These are phyloP conservation scores for Thalassiosira oceanica DNA, from an alignment of 352 stramenopile species.

Conservation along the genomic window DNA sequence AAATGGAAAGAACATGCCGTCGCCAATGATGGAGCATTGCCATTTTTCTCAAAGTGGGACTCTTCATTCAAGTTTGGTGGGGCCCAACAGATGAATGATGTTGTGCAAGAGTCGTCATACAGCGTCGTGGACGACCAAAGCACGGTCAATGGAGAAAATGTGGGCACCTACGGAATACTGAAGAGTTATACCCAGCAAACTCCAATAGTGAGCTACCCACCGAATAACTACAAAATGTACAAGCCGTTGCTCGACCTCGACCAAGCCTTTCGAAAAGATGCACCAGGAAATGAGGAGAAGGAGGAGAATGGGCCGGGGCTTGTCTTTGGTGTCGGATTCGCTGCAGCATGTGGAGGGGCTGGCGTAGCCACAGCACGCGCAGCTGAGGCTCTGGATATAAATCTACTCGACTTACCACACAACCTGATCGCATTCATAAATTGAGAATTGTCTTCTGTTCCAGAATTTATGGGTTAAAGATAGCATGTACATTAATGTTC, in stretches of 20 bases:
- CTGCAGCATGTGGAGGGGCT: no score
- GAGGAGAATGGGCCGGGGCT: background rate
- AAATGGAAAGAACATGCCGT: slow-evolving; percentile 13
- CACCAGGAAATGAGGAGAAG: slow-evolving; percentile 7
- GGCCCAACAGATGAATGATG: background rate
- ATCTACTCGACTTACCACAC: no score
- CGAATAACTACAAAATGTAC: slow-evolving; percentile 29
- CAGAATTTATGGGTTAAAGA: no score
- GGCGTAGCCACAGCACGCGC: no score
- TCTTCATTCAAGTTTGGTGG: background rate
- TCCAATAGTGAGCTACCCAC: slow-evolving; percentile 10
- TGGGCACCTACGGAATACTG: slow-evolving; percentile 34
- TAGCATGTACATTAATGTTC: no score
- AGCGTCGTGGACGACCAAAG: slow-evolving; percentile 9
- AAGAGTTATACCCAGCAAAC: slow-evolving; percentile 19
- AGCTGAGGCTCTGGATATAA: no score
- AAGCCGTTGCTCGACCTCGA: slow-evolving; percentile 14
- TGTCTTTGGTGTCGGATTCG: no score
- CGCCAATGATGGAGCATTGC: slow-evolving; percentile 12
- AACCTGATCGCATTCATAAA: no score
- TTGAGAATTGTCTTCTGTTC: no score
- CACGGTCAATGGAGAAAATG: slow-evolving; percentile 11
- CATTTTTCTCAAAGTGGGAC: slow-evolving; percentile 17
- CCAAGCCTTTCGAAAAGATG: slow-evolving; percentile 6
- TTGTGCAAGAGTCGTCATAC: background rate